Evolutionary conservation across 441 rosid species (phyloP), one percentile per base, ranked within the genome.

Genomic region (Aquilaria agallochum): DNA sequence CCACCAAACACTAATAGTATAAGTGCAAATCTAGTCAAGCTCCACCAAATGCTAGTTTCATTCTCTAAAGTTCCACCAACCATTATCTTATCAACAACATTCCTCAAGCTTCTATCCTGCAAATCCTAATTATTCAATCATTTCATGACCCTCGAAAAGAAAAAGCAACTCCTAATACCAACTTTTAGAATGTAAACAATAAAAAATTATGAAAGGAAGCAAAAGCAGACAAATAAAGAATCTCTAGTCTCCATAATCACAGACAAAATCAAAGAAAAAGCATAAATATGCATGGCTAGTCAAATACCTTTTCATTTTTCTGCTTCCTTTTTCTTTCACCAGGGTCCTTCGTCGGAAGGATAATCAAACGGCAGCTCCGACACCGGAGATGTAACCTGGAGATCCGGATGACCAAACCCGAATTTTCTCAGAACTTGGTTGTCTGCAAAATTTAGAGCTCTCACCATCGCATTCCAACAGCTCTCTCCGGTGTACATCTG

Each of bases 361-460:
- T 80, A 90, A 77, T 86, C 94, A 54, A 82, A 92, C 58, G 88
- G 83, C 42, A 81, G 63, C 68, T 80, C 81, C 62, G 73, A 60
- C 20, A 88, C 86, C 7, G 78, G 70, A 55, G 75, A 69, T 7
- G 90, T 76, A 69, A 80, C 84, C 31, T 53, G 63, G 34, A 86
- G 60, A 76, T 88, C 87, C 44, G 84, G 82, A 56, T 74, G 96
- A 31, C 80, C 50, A 50, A 78, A 82, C 2, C 98, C 98, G 36
- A 80, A 92, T 31, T 73, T 83, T 13, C 89, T 59, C 57, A 92
- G 72, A 59, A 92, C 90, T 66, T 93, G 98, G 72, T 86, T 90
- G 70, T 90, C 97, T 0, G 94, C 98, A 31, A 88, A 93, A 63
- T 90, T 93, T 68, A 93, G 69, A 3, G 97, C 91, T 74, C 74